Conservation (phyloP, 352 stramenopile species). For the Peronospora tabacina region DNA sequence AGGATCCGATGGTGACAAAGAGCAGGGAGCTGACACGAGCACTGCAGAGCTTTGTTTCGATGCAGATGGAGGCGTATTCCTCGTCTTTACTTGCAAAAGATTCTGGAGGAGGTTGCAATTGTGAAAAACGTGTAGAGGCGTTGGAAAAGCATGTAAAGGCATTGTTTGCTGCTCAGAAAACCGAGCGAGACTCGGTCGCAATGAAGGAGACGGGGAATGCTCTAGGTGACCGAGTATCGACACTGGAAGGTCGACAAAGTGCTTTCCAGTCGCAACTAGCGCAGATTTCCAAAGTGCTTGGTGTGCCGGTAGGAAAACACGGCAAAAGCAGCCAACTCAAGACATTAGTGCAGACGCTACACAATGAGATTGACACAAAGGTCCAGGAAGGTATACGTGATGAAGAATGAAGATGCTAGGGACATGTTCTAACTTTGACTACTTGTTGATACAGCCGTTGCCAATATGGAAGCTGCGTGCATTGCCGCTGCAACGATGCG, state of each 20-base stretch:
- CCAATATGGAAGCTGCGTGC: slow-evolving; percentile 16
- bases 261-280: slow-evolving; percentile 77
- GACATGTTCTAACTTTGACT: slow-evolving; percentile 1
- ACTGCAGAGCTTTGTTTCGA: slow-evolving; percentile 44
- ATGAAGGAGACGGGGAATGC: slow-evolving; percentile 15
- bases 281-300: slow-evolving; percentile 66
- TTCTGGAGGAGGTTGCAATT: slow-evolving; percentile 24
- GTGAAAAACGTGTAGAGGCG: slow-evolving; percentile 46
- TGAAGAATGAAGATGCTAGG: neutral
- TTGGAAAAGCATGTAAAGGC: slow-evolving; percentile 49
- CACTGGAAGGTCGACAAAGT: slow-evolving; percentile 63
- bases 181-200: neutral
- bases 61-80: slow-evolving; percentile 28
- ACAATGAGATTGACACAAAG: slow-evolving; percentile 63
- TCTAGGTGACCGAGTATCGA: slow-evolving; percentile 64
- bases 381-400: slow-evolving; percentile 24
- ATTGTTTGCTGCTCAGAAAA: slow-evolving; percentile 17
- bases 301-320: slow-evolving; percentile 51
- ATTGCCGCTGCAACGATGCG: slow-evolving; percentile 12
- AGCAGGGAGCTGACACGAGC: slow-evolving; percentile 43
- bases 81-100: neutral
- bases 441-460: slow-evolving; percentile 5
- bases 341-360: slow-evolving; percentile 60
- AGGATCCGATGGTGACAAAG: slow-evolving; percentile 32
- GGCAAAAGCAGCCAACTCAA: slow-evolving; percentile 61